phyloP scores from a whole-genome alignment of 2,329 filamentous ascomycete species.

The Pestalotiopsis sp. region DNA sequence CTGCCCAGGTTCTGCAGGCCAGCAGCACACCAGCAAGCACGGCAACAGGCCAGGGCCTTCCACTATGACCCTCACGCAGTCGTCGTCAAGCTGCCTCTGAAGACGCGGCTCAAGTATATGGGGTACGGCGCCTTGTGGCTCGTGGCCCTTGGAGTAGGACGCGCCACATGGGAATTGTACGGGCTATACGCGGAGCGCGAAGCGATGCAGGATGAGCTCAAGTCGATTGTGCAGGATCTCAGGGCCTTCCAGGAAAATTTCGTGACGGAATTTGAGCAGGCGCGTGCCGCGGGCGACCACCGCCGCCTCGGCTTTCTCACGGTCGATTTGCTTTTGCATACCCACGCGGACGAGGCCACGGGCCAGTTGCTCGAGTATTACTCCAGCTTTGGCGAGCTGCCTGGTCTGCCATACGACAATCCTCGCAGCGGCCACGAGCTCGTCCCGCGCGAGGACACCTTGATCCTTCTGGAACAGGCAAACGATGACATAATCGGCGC shows the following conservation, averaged over 20 bases:
- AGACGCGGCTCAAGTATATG: constrained; percentile 17
- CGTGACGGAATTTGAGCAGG: constrained; percentile 14
- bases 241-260: constrained; percentile 7
- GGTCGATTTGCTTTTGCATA: constrained; percentile 5
- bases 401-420: constrained; percentile 16
- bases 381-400: constrained; percentile 19
- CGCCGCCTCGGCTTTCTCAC: constrained; percentile 16
- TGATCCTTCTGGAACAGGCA: constrained; percentile 17
- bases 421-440: constrained; percentile 16
- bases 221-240: constrained; percentile 7
- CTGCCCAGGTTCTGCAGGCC: not conserved
- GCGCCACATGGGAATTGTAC: constrained; percentile 11
- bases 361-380: not conserved
- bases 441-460: constrained; percentile 21
- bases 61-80: constrained; percentile 11
- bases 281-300: constrained; percentile 15
- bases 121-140: constrained; percentile 15
- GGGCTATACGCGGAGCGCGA: not conserved
- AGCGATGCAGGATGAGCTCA: not conserved
- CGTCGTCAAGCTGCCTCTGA: not conserved
- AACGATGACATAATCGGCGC: not conserved
- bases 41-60: not conserved
- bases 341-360: not conserved
- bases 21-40: not conserved
- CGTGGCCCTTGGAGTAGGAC: constrained; percentile 12